These are phyloP conservation scores for Pythium folliculosum DNA, from an alignment of 352 stramenopile species.

Conservation along the genomic window DNA sequence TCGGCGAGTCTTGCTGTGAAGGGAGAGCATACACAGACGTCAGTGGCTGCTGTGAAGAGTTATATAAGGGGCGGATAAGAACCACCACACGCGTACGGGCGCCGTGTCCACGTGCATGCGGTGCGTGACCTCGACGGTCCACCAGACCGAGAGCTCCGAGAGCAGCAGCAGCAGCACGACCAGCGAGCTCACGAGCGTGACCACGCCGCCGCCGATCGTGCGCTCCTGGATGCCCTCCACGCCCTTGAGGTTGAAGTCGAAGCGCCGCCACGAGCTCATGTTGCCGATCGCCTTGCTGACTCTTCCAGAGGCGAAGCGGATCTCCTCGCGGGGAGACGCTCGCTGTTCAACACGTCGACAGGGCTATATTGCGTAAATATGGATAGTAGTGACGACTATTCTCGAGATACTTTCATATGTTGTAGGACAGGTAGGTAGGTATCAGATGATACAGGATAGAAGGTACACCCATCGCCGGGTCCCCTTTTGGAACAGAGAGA, in stretches of 20 bases:
- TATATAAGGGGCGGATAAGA: not conserved
- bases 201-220: slow-evolving; percentile 78
- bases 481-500: not conserved
- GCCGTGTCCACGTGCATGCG: slow-evolving; percentile 88
- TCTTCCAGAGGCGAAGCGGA: not conserved
- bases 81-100: slow-evolving; percentile 42
- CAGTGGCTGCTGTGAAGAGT: not conserved
- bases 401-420: not conserved
- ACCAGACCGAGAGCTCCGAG: slow-evolving; percentile 86
- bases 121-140: slow-evolving; percentile 80
- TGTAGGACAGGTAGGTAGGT: slow-evolving; percentile 5
- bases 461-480: not conserved
- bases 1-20: slow-evolving; percentile 76
- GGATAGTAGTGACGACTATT: not conserved
- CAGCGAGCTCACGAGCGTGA: slow-evolving; percentile 80
- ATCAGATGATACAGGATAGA: not conserved
- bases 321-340: slow-evolving; percentile 1
- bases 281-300: slow-evolving; percentile 10
- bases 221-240: slow-evolving; percentile 89
- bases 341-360: slow-evolving; percentile 32
- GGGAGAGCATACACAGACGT: not conserved
- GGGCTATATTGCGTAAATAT: slow-evolving; percentile 25
- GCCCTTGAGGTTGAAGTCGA: slow-evolving; percentile 89
- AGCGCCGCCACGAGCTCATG: slow-evolving; percentile 75
- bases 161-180: slow-evolving; percentile 75